Base-by-base conservation (phyloP, 495 filamentous ascomycete species). In the Glonium stellatum region DNA sequence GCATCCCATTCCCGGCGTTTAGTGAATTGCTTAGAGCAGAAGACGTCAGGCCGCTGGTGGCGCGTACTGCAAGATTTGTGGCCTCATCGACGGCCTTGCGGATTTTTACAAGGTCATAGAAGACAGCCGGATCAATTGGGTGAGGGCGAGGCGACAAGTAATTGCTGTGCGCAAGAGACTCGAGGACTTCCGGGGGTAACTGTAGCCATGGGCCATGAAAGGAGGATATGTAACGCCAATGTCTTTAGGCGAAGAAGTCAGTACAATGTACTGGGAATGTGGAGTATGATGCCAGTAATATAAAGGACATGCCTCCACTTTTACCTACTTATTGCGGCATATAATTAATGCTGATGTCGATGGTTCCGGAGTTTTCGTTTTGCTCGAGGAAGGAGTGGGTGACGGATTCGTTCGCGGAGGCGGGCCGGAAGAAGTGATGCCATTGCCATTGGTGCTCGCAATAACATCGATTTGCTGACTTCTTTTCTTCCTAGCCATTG, bases 201-300 rank as follows among this genome's bases (percentile, higher is more conserved):
- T 92, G 87, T n/a, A 90, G 82, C 88, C 88, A 92, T 61, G 87
- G 87, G 15, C 88, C 88, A 69, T 92, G 88, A 66, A 88, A 92
- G 52, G 87, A 84, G 19, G 87, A 90, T 55, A 92, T 92, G 69
- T 90, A 88, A 46, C 84, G 80, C 87, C 87, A 90, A 73, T 90
- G 87, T 66, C 87, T 90, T 55, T 58, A 41, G 47, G 46, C 23
- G 41, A 1, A 12, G 10, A n/a, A 51, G 47, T 60, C 23, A 66
- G 59, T 25, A 27, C 9, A 27, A 21, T 23, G 2, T 18, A 15
- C 10, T 5, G 31, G 10, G n/a, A 48, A 11, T 8, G 18, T 37
- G 12, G 41, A 19, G 27, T 42, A 27, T 21, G 4, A 21, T 5
- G 46, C 55, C 55, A 64, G 47, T 48, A 47, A 46, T 37, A 62